Evolutionary conservation across 805 yeast species (phyloP), one percentile per base, ranked within the genome.

Genomic region (Saccharomycopsis babjevae): DNA sequence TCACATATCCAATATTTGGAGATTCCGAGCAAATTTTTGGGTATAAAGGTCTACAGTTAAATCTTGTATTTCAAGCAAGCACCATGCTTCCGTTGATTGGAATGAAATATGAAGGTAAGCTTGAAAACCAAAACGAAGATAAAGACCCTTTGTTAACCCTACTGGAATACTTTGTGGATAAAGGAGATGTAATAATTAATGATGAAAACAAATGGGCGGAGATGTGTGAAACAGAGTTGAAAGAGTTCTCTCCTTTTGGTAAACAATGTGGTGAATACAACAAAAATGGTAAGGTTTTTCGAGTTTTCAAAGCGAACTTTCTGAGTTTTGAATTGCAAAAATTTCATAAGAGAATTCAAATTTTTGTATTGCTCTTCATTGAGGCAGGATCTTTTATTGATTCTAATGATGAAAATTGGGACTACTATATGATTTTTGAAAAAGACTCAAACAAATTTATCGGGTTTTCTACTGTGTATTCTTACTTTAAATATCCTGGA

Each of bases 371-470:
- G 32, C 76, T 94, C 11, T 91, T 86, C 73, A 93, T 94, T 66
- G 99, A 94, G 70, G 98, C 97, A 0, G 98, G 97, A 1, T 84
- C 96, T 0, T 89, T 83, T 68, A 90, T 94, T 60, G 97, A 92
- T 69, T 77, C 79, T 46, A 71, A 71, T 0, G 99, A 94, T 71
- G 78, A 79, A 8, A 77, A 80, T 18, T 94, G 99, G 99, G 90
- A 88, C 56, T 70, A 91, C 1, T 92, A 82, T 69, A 75, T 86
- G 42, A 65, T 87, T 6, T 68, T 75, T 22, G 72, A 74, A 55
- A 69, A 70, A 7, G 61, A 60, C 1, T 73, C 72, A 0, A 76
- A 30, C 71, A 82, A 62, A 36, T 80, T 92, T 59, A 81, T 84
- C 42, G 98, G 97, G 0, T 94, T 87, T 70, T 74, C 86, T 30